phyloP scores from a whole-genome alignment of 108 stramenopile species.

The Cylindrotheca fusiformis region DNA sequence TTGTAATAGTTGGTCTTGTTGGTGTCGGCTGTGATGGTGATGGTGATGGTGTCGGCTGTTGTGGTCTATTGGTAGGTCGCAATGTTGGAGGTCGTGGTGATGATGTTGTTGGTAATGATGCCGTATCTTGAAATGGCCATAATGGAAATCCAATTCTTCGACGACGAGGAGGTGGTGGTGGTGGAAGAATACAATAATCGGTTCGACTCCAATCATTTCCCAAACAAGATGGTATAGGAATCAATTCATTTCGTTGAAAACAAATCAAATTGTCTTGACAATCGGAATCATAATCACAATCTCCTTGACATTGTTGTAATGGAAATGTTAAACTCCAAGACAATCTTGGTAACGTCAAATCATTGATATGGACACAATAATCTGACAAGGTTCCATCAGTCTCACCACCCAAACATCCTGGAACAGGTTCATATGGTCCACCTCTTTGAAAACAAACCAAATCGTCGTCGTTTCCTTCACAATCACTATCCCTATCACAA shows the following conservation, averaged over 20 bases:
- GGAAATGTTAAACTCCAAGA: not conserved
- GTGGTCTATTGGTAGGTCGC: no score
- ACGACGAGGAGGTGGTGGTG: no score
- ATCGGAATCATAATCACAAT: not conserved
- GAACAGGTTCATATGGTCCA: conserved; percentile 18
- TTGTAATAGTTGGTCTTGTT: no score
- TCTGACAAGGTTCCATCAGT: conserved; percentile 9
- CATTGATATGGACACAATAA: no score
- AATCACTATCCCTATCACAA: conserved; percentile 29
- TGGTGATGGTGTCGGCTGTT: no score
- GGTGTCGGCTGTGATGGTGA: no score
- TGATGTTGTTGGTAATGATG: no score
- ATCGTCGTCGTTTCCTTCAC: conserved; percentile 5
- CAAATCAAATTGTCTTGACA: not conserved
- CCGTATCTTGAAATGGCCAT: no score
- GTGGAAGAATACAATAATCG: not conserved
- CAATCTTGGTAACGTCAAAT: not conserved
- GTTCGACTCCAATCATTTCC: not conserved
- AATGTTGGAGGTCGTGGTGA: no score
- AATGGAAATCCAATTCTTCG: no score
- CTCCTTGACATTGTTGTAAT: not conserved
- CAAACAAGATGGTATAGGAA: not conserved
- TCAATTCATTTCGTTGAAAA: not conserved
- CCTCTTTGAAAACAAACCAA: conserved; percentile 30
- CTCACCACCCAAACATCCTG: conserved; percentile 13